Base-by-base conservation (phyloP, 164 flowering plant genomes). In the Protea cynaroides region DNA sequence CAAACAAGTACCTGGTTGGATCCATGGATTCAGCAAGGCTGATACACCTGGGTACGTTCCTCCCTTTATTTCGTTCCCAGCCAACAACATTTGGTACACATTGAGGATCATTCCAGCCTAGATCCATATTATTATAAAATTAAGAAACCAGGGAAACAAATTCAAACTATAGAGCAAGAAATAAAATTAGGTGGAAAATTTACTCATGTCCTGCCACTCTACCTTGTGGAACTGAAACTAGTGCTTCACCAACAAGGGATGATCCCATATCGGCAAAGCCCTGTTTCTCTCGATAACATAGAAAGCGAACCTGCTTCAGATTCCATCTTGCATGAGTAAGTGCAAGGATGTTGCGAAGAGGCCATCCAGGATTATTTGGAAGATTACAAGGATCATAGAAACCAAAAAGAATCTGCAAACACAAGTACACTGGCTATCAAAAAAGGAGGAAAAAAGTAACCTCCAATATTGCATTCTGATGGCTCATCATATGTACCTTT, bases 301-400 rank as follows among this genome's bases (percentile, higher is more conserved):
- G 75, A 73, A 94, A 91, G 58, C 50, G 71, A 71, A 91, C 80
- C 65, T 69, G 79, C 52, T 73, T 75, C 37, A 86, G 59, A 56
- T 76, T 78, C 96, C 99, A 91, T 81, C 89, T 86, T 38, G 83
- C 66, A 65, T 57, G 81, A 62, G 89, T 81, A 64, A 85, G 77
- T 17, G 88, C 86, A 23, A 94, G 84, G 62, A 82, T 84, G 84
- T 91, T 94, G 68, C 97, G 90, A 58, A 94, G 97, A 63, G 97
- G 97, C 97, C 99, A 94, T 49, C 99, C 97, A 21, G 99, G 99
- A 75, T 86, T 78, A 64, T 75, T 85, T 59, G 84, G 87, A 73
- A 83, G 92, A 81, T 91, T 84, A 66, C 94, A 91, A 24, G 99
- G 97, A 64, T 94, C 99, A 79, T 89, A 94, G 70, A 94, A 94